phyloP scores from a whole-genome alignment of 1,284 basidiomycete species.

The Pseudozyma sp. region DNA sequence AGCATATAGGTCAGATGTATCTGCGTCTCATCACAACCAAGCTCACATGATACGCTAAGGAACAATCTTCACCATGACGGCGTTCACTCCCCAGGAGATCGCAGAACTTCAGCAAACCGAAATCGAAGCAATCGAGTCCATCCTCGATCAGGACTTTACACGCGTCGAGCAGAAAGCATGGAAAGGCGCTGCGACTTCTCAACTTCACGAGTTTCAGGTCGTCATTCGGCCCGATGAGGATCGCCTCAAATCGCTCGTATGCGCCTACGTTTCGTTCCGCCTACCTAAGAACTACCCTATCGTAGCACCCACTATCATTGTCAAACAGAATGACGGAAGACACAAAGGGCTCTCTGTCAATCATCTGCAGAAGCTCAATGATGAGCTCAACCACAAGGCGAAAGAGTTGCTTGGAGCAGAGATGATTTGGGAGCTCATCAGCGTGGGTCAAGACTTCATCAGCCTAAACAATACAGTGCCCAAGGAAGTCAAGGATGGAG shows the following conservation, averaged over 20 bases:
- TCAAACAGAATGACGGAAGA: constrained; percentile 46
- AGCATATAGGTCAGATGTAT: background rate
- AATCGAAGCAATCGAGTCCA: constrained; percentile 60
- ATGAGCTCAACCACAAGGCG: constrained; percentile 52
- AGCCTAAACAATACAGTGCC: constrained; percentile 51
- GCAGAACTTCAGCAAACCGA: constrained; percentile 60
- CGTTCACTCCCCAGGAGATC: constrained; percentile 50
- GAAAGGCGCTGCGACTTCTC: constrained; percentile 43
- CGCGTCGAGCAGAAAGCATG: constrained; percentile 52
- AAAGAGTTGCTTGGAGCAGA: constrained; percentile 62
- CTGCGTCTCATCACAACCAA: constrained; percentile 15
- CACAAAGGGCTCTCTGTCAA: constrained; percentile 45
- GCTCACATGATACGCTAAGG: constrained; percentile 16
- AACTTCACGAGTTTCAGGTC: constrained; percentile 58
- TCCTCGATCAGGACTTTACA: constrained; percentile 59
- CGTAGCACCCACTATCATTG: constrained; percentile 48
- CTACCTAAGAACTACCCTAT: constrained; percentile 64
- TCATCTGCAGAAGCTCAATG: constrained; percentile 44
- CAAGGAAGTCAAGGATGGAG: constrained; percentile 35
- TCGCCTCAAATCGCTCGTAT: constrained; percentile 48
- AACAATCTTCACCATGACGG: constrained; percentile 19
- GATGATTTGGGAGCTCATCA: constrained; percentile 69
- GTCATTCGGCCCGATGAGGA: constrained; percentile 59
- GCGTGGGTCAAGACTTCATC: constrained; percentile 60
- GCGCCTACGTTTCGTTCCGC: constrained; percentile 50